A percentile compares a stretch with the other conserved stretches of the same genome.
phyloP scores from a whole-genome alignment of 2,329 filamentous ascomycete species.

The Nigrospora oryzae region DNA sequence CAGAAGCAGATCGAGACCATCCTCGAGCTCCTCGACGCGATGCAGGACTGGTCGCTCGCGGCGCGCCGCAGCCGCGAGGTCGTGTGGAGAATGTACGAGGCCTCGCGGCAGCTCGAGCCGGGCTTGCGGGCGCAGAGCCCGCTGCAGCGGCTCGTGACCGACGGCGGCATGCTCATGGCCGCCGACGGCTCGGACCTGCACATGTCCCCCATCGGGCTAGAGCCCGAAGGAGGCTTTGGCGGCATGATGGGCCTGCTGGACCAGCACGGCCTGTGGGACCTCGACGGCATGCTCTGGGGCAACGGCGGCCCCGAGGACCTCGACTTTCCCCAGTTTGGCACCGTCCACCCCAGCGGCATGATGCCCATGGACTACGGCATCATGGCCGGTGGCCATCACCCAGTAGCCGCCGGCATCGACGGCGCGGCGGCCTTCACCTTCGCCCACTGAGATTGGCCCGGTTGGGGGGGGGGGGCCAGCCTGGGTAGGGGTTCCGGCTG shows the following conservation, averaged over 20 bases:
- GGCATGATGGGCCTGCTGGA: constrained; percentile 45
- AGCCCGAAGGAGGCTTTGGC: constrained; percentile 32
- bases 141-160: constrained; percentile 22
- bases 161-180: constrained; percentile 24
- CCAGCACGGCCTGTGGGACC: constrained; percentile 46
- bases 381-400: constrained; percentile 11
- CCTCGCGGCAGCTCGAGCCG: constrained; percentile 32
- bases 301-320: constrained; percentile 27
- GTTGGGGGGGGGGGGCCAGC: background rate
- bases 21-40: constrained; percentile 51
- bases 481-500: no score
- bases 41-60: constrained; percentile 58
- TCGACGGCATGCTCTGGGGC: constrained; percentile 47
- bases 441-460: constrained; percentile 24
- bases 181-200: constrained; percentile 31
- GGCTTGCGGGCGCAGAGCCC: constrained; percentile 21
- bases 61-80: constrained; percentile 56
- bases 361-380: constrained; percentile 13
- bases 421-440: constrained; percentile 28
- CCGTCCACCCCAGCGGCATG: constrained; percentile 20
- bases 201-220: constrained; percentile 43
- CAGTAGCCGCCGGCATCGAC: constrained; percentile 26
- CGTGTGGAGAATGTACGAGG: constrained; percentile 56
- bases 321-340: constrained; percentile 22
- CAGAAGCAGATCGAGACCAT: constrained; percentile 49